Evolutionary conservation across 1,284 basidiomycete species (phyloP).

Genomic region (Dichomitus squalens): DNA sequence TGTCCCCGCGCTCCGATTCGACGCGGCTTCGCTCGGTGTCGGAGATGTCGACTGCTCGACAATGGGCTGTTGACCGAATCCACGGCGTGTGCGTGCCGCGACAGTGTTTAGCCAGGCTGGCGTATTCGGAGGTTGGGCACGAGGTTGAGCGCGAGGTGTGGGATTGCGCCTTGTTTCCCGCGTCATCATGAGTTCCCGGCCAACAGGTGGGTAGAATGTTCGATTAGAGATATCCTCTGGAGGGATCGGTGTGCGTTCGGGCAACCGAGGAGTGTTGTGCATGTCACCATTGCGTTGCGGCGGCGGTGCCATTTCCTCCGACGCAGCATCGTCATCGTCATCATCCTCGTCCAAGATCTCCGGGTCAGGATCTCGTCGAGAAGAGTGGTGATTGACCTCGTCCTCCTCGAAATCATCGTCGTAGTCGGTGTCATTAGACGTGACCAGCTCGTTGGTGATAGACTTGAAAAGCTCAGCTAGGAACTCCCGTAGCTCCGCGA

Average conservation of each 20-base stretch:
- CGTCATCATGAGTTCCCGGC: slow-evolving; percentile 25
- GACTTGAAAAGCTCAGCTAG: slow-evolving; percentile 73
- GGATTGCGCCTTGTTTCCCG: slow-evolving; percentile 27
- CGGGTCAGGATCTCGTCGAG: slow-evolving; percentile 20
- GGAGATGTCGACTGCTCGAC: slow-evolving; percentile 62
- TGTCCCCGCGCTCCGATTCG: slow-evolving; percentile 54
- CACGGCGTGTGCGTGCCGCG: slow-evolving; percentile 34
- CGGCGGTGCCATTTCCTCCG: slow-evolving; percentile 16
- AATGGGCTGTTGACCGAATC: slow-evolving; percentile 62
- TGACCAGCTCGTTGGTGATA: slow-evolving; percentile 68
- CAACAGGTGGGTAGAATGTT: not conserved
- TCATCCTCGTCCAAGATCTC: slow-evolving; percentile 55
- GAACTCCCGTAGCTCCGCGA: slow-evolving; percentile 81
- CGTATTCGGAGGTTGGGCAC: slow-evolving; percentile 12
- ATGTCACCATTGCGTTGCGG: slow-evolving; percentile 22
- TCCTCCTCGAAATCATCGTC: slow-evolving; percentile 61
- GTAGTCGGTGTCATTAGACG: slow-evolving; percentile 73
- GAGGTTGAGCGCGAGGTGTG: slow-evolving; percentile 20
- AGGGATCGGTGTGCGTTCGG: slow-evolving; percentile 6
- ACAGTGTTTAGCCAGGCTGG: slow-evolving; percentile 24
- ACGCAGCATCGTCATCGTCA: slow-evolving; percentile 40
- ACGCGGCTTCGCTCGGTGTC: slow-evolving; percentile 56
- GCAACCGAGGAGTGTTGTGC: slow-evolving; percentile 13
- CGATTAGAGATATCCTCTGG: slow-evolving; percentile 8
- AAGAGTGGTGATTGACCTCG: slow-evolving; percentile 17